Base-by-base conservation (phyloP, 2,329 filamentous ascomycete genomes). In the Diaporthe humulicola region DNA sequence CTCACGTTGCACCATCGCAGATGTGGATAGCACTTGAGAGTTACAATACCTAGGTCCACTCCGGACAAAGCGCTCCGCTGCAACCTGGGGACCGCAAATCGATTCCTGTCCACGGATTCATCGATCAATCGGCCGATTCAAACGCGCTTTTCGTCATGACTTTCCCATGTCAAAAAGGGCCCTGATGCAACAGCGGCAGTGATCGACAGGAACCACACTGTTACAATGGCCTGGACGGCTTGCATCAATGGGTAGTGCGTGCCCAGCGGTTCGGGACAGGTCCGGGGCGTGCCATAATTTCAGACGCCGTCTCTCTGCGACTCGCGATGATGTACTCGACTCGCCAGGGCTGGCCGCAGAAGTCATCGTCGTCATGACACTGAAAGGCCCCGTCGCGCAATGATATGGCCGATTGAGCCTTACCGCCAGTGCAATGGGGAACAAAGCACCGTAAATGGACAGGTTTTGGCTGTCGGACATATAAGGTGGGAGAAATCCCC, bases 281-380 rank as follows among this genome's bases (percentile, higher is more conserved):
- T 40, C 48, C 45, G n/a, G 64, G 33, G 12, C 64, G 45, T 52
- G 64, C 45, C 45, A 19, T 69, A 10, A 22, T 54, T 4, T 45
- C 8, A 54, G 33, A 25, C 33, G n/a, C n/a, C n/a, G 14, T 54
- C 33, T 28, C 45, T 14, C 10, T 30, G 33, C 64, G 45, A 15
- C 33, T 28, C 14, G 48, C 64, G 64, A 69, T 69, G 64, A 69
- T 69, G 64, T 19, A 38, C 33, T 54, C 14, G 48, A 54, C 64
- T 54, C 9, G n/a, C n/a, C 30, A 28, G 45, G 33, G 64, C 48
- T 28, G 33, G 45, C 5, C 19, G 15, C 64, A 54, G n/a, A 28
- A 64, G 70, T 75, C 74, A 48, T 74, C 72, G 54, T 73, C 70
- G 74, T 70, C 74, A 75, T 73, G 70, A 33, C 25, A 17, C 22